Conservation (phyloP, 2,329 filamentous ascomycete genomes). For the Ophiostoma populinum region DNA sequence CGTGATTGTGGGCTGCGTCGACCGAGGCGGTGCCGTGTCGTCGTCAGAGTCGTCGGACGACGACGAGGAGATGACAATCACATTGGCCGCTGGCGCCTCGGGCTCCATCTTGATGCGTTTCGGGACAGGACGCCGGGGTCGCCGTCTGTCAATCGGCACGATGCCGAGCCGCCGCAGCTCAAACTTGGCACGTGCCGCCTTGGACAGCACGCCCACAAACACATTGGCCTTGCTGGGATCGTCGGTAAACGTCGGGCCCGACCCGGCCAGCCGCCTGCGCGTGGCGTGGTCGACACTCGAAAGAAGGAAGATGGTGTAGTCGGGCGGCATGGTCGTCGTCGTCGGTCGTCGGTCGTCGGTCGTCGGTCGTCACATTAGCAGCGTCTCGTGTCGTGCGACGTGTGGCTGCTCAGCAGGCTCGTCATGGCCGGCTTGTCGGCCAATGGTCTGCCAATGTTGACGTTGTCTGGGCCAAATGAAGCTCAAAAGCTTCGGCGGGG, state of each 20-base stretch:
- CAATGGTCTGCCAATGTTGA: too few species aligned
- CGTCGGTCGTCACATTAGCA: too few species aligned
- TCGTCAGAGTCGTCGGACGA: slow-evolving; percentile 13
- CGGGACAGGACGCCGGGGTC: slow-evolving; percentile 8
- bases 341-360: too few species aligned
- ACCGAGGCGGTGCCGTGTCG: neutral
- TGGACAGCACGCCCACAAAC: slow-evolving; percentile 55
- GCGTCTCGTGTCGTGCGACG: too few species aligned
- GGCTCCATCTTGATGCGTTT: slow-evolving; percentile 5
- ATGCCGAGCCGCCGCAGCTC: slow-evolving; percentile 58
- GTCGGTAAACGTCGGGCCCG: slow-evolving; percentile 49
- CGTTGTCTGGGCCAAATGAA: too few species aligned
- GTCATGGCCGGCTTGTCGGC: too few species aligned
- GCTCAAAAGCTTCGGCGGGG: too few species aligned
- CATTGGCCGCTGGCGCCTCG: neutral
- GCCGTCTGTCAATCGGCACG: slow-evolving; percentile 30
- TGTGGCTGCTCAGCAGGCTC: too few species aligned
- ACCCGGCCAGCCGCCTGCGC: slow-evolving; percentile 45
- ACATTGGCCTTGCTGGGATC: slow-evolving; percentile 56
- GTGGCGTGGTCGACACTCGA: slow-evolving; percentile 46
- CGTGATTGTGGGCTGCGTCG: slow-evolving; percentile 15
- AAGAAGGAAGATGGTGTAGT: slow-evolving; percentile 59
- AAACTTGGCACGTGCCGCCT: slow-evolving; percentile 53
- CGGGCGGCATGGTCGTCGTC: too few species aligned
- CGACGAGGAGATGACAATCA: slow-evolving; percentile 8